phyloP scores from a whole-genome alignment of 306 rosid genomes.

The Crataegus laevigata region DNA sequence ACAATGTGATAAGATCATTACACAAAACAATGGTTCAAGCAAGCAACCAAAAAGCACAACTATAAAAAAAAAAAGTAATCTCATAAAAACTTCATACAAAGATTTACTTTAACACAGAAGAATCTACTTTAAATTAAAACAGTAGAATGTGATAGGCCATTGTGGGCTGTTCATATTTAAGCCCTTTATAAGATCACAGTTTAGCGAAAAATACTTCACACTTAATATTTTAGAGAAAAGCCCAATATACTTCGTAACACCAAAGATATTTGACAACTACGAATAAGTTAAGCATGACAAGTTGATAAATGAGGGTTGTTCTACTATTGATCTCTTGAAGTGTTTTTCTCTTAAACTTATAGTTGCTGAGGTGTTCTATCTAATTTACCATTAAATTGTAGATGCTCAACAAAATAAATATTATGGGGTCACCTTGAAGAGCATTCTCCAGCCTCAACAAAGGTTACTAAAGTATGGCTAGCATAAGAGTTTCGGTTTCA shows the following conservation, averaged over 20 bases:
- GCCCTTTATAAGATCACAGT: background rate
- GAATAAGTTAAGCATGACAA: background rate
- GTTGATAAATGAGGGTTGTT: background rate
- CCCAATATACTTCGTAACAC: background rate
- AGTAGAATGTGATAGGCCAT: background rate
- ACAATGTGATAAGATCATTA: conserved; percentile 13
- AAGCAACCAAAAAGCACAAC: background rate
- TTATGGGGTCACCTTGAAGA: background rate
- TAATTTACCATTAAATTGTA: background rate
- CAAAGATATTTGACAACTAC: background rate
- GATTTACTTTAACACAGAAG: background rate
- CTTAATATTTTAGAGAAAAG: background rate
- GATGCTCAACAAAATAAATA: background rate
- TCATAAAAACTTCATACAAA: background rate
- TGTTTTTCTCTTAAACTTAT: background rate
- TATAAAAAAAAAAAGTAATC: background rate
- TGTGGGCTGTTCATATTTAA: background rate
- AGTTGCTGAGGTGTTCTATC: background rate
- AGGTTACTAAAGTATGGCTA: background rate
- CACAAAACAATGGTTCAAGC: background rate
- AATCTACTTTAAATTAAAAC: background rate
- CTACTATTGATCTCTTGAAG: background rate
- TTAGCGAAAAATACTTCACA: background rate
- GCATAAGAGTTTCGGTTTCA: background rate
- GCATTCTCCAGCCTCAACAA: background rate